Evolutionary conservation across 441 rosid species (phyloP).

Genomic region (Adansonia madagascariensis): DNA sequence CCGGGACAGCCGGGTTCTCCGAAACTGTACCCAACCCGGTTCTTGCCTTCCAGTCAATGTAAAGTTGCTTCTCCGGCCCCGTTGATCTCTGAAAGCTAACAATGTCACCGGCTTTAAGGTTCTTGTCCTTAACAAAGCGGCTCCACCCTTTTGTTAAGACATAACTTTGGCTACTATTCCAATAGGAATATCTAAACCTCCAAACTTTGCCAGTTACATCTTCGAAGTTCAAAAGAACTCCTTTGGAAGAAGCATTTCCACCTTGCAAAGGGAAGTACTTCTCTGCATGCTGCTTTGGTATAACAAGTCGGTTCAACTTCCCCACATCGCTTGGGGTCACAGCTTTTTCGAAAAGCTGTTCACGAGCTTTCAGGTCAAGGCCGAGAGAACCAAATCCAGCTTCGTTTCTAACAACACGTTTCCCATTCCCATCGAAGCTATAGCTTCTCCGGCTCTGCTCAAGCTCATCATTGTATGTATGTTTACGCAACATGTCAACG

Average conservation of each 20-base stretch:
- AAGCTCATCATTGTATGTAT: conserved; percentile 81
- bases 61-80: conserved; percentile 68
- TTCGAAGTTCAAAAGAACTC: conserved; percentile 74
- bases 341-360: conserved; percentile 77
- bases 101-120: conserved; percentile 77
- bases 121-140: conserved; percentile 90
- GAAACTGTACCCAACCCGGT: conserved; percentile 34
- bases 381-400: conserved; percentile 23
- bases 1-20: conserved; percentile 39
- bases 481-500: conserved; percentile 94
- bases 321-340: conserved; percentile 98
- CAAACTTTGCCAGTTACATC: conserved; percentile 91
- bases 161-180: conserved; percentile 97
- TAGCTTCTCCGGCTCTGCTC: conserved; percentile 69
- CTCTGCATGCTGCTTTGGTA: conserved; percentile 92
- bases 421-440: conserved; percentile 37
- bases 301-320: conserved; percentile 86
- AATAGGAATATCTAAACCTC: conserved; percentile 92
- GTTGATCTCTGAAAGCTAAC: conserved; percentile 77
- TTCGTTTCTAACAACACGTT: conserved; percentile 10
- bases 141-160: conserved; percentile 98
- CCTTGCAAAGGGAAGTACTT: conserved; percentile 74
- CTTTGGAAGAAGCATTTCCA: conserved; percentile 53
- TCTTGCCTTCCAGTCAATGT: conserved; percentile 65
- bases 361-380: conserved; percentile 47